phyloP scores from a whole-genome alignment of 441 rosid species.

The Populus hybrid region DNA sequence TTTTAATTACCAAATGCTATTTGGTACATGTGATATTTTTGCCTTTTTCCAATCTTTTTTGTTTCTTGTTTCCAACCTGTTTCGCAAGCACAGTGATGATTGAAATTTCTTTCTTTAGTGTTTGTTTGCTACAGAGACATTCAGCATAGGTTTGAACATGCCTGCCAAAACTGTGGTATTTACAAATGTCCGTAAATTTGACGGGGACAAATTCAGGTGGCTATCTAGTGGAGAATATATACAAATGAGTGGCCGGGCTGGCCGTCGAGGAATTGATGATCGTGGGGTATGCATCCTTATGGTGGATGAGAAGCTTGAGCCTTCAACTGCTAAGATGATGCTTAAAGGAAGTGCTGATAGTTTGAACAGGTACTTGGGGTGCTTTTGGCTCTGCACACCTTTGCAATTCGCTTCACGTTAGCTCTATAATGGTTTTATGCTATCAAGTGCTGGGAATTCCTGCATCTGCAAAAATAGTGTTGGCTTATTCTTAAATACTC shows the following conservation, averaged over 20 bases:
- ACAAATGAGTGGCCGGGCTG: constrained; percentile 99
- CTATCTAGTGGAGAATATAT: constrained; percentile 96
- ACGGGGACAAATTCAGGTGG: constrained; percentile 99
- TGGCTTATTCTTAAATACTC: neutral
- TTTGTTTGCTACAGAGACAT: constrained; percentile 98
- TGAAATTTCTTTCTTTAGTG: constrained; percentile 52
- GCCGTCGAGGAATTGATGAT: constrained; percentile 98
- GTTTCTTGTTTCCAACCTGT: constrained; percentile 1
- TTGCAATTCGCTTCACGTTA: neutral
- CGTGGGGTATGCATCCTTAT: constrained; percentile 95
- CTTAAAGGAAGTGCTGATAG: constrained; percentile 96
- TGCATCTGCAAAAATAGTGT: neutral
- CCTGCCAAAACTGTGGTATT: constrained; percentile 99
- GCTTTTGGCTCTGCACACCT: neutral
- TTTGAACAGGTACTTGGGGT: constrained; percentile 74
- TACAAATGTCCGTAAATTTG: constrained; percentile 97
- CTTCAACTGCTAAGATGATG: constrained; percentile 91
- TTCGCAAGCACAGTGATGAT: constrained; percentile 15
- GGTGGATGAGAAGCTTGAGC: constrained; percentile 97
- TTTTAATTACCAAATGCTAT: neutral
- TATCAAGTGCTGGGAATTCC: neutral
- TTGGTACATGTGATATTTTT: neutral
- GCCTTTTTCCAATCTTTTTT: neutral
- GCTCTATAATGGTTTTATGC: neutral
- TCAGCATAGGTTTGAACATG: constrained; percentile 99